Conservation (phyloP, 129 eudicot species). For the Artemisia argyi region DNA sequence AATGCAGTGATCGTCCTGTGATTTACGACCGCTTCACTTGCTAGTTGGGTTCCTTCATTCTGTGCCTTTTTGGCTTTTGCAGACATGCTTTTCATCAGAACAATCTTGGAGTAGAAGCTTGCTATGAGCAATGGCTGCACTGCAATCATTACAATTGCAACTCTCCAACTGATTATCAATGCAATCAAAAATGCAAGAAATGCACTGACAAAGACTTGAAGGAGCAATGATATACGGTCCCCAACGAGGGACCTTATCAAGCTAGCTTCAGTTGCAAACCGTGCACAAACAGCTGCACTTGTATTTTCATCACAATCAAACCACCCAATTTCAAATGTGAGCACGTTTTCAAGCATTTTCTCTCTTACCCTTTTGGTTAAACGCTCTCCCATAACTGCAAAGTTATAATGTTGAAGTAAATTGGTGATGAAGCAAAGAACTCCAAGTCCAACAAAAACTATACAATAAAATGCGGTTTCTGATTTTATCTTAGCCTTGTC, state of each 20-base stretch:
- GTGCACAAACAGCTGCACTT: constrained; percentile 71
- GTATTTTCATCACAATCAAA: constrained; percentile 73
- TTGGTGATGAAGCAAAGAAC: constrained; percentile 62
- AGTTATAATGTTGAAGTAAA: constrained; percentile 69
- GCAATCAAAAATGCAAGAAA: constrained; percentile 53
- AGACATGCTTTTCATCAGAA: constrained; percentile 62
- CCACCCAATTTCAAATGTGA: constrained; percentile 82
- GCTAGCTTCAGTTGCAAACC: constrained; percentile 68
- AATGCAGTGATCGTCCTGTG: constrained; percentile 79
- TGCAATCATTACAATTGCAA: constrained; percentile 64
- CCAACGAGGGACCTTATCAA: constrained; percentile 67
- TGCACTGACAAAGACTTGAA: constrained; percentile 67
- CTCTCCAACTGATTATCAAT: constrained; percentile 58
- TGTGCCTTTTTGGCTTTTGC: constrained; percentile 57
- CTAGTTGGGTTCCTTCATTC: constrained; percentile 72
- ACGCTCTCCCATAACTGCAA: constrained; percentile 80
- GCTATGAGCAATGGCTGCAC: constrained; percentile 62
- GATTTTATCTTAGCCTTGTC: constrained; percentile 44
- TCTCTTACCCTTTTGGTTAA: constrained; percentile 66
- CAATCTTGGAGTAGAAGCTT: constrained; percentile 61
- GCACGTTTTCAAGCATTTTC: constrained; percentile 52
- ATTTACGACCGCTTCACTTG: constrained; percentile 82
- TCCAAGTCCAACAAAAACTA: constrained; percentile 48
- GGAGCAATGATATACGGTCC: constrained; percentile 64
- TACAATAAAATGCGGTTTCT: constrained; percentile 47